Conservation (phyloP, 306 rosid genomes). For the Lathyrus aphaca region DNA sequence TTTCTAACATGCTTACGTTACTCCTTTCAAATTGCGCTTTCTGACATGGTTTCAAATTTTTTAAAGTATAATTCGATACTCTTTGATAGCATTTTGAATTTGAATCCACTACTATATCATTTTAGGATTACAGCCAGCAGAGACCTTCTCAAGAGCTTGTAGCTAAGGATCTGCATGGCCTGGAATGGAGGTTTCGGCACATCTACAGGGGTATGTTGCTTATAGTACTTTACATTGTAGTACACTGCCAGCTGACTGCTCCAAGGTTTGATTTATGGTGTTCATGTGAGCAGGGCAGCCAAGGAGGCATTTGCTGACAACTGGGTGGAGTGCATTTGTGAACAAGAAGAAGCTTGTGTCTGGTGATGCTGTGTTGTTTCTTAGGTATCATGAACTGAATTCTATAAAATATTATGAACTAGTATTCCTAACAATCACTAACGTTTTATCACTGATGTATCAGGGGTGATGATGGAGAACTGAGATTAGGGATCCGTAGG, state of each 20-base stretch:
- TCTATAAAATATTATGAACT: neutral
- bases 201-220: conserved; percentile 74
- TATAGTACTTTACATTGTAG: neutral
- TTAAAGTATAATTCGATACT: neutral
- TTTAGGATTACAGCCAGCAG: conserved; percentile 86
- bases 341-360: conserved; percentile 98
- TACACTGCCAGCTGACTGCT: neutral
- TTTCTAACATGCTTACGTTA: neutral
- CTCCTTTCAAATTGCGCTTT: neutral
- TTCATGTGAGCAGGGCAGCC: conserved; percentile 81
- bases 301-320: conserved; percentile 96
- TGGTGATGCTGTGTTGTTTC: conserved; percentile 97
- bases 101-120: conserved; percentile 18
- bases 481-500: conserved; percentile 89
- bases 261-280: neutral
- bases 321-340: conserved; percentile 99
- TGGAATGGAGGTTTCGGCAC: conserved; percentile 94
- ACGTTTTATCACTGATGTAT: conserved; percentile 15
- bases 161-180: conserved; percentile 94
- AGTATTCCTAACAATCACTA: neutral
- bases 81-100: conserved; percentile 16
- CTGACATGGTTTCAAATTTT: neutral
- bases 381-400: conserved; percentile 58
- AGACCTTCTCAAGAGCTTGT: conserved; percentile 98
- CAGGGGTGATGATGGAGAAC: conserved; percentile 91